Conservation (phyloP, 768 basidiomycete species). For the Mycena venus region DNA sequence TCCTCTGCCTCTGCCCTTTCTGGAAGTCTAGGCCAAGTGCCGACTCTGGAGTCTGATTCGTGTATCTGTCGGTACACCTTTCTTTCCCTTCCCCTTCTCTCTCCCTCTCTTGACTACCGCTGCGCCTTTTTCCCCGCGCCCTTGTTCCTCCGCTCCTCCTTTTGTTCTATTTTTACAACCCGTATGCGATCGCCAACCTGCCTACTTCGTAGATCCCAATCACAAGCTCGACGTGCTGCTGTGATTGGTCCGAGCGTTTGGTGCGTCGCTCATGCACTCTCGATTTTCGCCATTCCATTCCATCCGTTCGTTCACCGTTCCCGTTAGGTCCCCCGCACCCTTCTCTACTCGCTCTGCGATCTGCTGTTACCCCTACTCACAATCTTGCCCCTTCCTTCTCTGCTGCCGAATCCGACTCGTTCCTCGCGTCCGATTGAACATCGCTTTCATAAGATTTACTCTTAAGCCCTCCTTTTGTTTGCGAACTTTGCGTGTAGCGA, state of each 20-base stretch:
- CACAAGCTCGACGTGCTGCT: not conserved
- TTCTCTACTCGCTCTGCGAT: too few species aligned
- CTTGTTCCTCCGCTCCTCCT: not conserved
- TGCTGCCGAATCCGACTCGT: not conserved
- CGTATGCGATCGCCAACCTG: not conserved
- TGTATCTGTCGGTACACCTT: not conserved
- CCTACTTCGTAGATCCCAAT: not conserved
- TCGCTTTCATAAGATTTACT: not conserved
- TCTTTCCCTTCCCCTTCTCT: not conserved
- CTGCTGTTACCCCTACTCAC: too few species aligned
- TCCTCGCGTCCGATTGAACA: not conserved
- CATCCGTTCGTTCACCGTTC: not conserved
- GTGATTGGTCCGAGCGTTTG: not conserved
- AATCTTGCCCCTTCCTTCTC: not conserved
- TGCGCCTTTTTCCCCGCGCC: not conserved
- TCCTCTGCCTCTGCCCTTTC: conserved; percentile 8
- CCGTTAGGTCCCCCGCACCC: too few species aligned
- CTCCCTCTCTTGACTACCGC: not conserved
- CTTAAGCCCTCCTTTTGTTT: not conserved
- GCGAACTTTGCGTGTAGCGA: not conserved
- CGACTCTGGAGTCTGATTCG: conserved; percentile 10
- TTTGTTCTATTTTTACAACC: conserved; percentile 1
- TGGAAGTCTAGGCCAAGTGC: not conserved
- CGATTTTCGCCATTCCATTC: conserved; percentile 5
- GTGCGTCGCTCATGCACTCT: conserved; percentile 6